These are phyloP conservation scores for Candida easanensis DNA, from an alignment of 805 yeast species.

Conservation along the genomic window DNA sequence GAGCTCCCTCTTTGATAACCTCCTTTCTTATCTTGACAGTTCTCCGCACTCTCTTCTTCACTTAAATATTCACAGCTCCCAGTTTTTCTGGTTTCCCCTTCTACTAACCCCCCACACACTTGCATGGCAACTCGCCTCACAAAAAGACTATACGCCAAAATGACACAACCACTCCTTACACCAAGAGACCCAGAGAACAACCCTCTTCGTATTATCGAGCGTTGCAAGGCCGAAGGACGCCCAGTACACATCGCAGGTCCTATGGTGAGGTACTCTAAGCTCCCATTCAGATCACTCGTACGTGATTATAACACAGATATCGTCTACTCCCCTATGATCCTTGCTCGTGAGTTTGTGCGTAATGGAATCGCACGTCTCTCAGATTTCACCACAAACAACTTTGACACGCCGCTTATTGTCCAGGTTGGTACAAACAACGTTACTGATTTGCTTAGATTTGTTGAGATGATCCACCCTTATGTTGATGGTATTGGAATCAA, in stretches of 20 bases:
- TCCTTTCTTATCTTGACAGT: background rate
- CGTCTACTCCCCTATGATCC: constrained; percentile 93
- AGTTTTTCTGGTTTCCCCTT: background rate
- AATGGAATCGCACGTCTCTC: constrained; percentile 75
- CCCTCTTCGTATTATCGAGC: constrained; percentile 49
- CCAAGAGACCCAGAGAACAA: constrained; percentile 44
- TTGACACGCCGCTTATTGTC: constrained; percentile 72
- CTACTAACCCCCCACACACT: background rate
- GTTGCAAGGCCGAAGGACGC: constrained; percentile 44
- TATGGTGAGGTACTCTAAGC: constrained; percentile 94
- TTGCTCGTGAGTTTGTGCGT: constrained; percentile 92
- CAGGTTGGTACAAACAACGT: constrained; percentile 91
- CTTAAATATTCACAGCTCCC: background rate
- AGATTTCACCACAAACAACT: constrained; percentile 78
- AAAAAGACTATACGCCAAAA: background rate
- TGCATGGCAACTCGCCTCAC: constrained; percentile 2
- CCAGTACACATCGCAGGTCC: constrained; percentile 82
- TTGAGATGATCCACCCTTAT: constrained; percentile 84
- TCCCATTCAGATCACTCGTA: constrained; percentile 83
- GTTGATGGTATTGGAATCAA: constrained; percentile 93
- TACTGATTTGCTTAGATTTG: constrained; percentile 75
- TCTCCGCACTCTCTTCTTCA: no score
- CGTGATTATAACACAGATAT: constrained; percentile 75
- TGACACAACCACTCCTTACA: constrained; percentile 10
- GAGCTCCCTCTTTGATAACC: background rate